Evolutionary conservation across 495 filamentous ascomycete species (phyloP), one percentile per base, ranked within the genome.

Genomic region (Pyronema omphalodes): DNA sequence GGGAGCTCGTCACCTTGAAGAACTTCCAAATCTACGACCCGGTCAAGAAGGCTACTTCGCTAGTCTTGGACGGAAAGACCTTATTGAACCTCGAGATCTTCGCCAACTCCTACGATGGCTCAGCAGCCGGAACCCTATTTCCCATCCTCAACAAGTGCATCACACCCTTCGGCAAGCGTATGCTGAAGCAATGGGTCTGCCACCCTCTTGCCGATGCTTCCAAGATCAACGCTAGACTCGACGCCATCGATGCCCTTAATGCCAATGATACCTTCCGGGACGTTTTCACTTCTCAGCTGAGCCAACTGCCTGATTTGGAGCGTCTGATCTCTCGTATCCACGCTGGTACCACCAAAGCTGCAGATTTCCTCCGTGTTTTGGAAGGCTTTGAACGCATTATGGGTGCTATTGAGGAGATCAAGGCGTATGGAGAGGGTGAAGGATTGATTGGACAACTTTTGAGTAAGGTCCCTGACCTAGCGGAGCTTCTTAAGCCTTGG

Each of bases 381-480:
- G 88, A 99, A 62, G 93, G 93, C 0, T 99, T 96, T 62, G 93
- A 96, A 68, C 89, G 93, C 66, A 94, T 96, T 14, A 86, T 93
- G 43, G 86, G 88, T 63, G 91, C 84, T 0, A 85, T 93, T 74
- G 76, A 77, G 55, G 74, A 94, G 9, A 75, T 95, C 0, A 72
- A 74, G 33, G 72, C 76, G 11, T 79, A 84, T 62, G 81, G 80
- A 23, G 70, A 71, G 23, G 86, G 82, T 1, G 80, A 86, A 43
- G 83, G 87, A 12, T 73, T 99, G 3, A 82, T 99, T 49, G 86
- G 86, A 37, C 78, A 86, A 45, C 75, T 99, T 12, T 78, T 94
- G 23, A 67, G 75, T 0, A 73, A 78, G 1, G 93, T 99, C 86
- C 93, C 93, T 0, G 76, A 95, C 60, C 71, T 99, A 33, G 71